These are phyloP conservation scores for Ceratocystis papillata DNA, from an alignment of 2,329 filamentous ascomycete genomes.

Conservation along the genomic window DNA sequence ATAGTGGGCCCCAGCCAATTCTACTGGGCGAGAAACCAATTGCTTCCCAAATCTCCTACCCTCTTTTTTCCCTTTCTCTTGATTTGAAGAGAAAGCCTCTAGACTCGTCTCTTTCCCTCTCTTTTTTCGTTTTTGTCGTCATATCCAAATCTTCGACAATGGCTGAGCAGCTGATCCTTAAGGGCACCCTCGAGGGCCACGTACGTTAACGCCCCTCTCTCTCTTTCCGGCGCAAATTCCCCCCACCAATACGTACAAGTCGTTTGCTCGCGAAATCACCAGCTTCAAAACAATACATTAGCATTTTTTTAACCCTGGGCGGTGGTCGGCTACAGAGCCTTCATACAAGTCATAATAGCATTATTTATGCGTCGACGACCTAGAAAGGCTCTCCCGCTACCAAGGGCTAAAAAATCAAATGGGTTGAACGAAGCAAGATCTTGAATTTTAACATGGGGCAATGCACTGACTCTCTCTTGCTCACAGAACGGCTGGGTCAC, in stretches of 20 bases:
- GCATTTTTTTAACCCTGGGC: neutral
- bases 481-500: conserved; percentile 90
- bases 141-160: conserved; percentile 37
- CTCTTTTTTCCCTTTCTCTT: conserved; percentile 23
- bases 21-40: conserved; percentile 23
- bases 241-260: conserved; percentile 7
- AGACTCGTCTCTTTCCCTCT: conserved; percentile 25
- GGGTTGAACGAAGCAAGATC: conserved; percentile 17
- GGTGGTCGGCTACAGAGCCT: neutral
- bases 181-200: conserved; percentile 97
- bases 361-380: neutral
- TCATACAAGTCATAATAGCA: neutral
- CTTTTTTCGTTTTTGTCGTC: conserved; percentile 23
- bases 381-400: neutral
- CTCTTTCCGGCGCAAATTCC: conserved; percentile 16
- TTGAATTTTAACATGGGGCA: conserved; percentile 19
- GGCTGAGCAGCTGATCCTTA: conserved; percentile 91
- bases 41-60: conserved; percentile 24
- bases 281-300: conserved; percentile 1
- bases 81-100: conserved; percentile 26
- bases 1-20: conserved; percentile 24
- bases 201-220: conserved; percentile 39
- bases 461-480: conserved; percentile 24
- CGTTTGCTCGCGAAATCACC: conserved; percentile 1
- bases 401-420: neutral